A percentile compares a stretch with the other conserved stretches of the same genome.
Conservation (phyloP, 1,139 yeast species). For the Yamadazyma epiphylla region DNA sequence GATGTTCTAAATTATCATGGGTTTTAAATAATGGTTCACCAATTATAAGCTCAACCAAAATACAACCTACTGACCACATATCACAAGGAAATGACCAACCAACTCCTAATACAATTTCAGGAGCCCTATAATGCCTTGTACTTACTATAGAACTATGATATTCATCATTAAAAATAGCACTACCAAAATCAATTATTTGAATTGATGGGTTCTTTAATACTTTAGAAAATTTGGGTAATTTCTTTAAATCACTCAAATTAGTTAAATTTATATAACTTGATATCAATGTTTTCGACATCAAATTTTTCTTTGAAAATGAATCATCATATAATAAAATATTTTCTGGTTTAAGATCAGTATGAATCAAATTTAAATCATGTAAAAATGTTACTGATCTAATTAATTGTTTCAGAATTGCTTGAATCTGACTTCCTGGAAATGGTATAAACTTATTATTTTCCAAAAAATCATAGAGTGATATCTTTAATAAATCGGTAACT, state of each 20-base stretch:
- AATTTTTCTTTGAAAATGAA: conserved; percentile 32
- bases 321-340: conserved; percentile 76
- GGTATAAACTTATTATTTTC: conserved; percentile 69
- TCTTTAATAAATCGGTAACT: conserved; percentile 83
- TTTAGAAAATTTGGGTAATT: conserved; percentile 38
- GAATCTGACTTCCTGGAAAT: conserved; percentile 83
- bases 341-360: conserved; percentile 95
- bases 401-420: conserved; percentile 82
- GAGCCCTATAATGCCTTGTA: conserved; percentile 95
- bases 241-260: conserved; percentile 17
- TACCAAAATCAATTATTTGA: conserved; percentile 92
- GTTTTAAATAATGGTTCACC: conserved; percentile 97
- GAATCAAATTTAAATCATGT: conserved; percentile 86
- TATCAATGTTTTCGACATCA: conserved; percentile 33
- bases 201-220: conserved; percentile 76
- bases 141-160: conserved; percentile 90
- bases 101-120: conserved; percentile 87
- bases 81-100: conserved; percentile 96
- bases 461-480: conserved; percentile 86
- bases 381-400: conserved; percentile 82
- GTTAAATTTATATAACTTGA: conserved; percentile 27
- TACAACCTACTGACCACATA: conserved; percentile 95
- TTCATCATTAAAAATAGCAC: conserved; percentile 91
- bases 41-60: conserved; percentile 82
- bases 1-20: conserved; percentile 89